phyloP scores from a whole-genome alignment of 164 flowering plant species.

The Litsea cubeba region DNA sequence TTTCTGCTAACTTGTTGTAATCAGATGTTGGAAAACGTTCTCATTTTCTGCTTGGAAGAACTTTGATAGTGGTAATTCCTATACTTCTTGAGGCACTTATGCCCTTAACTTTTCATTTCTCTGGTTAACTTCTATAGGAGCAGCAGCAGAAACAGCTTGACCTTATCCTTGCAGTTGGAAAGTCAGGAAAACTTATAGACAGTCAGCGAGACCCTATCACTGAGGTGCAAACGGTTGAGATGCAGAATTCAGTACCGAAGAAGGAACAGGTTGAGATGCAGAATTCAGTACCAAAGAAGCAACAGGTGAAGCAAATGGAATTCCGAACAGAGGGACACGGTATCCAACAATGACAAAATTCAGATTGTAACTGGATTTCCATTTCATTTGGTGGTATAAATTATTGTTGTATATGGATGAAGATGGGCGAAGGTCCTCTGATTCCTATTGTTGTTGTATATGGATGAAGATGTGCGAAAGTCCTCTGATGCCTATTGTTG shows the following conservation, averaged over 20 bases:
- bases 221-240: constrained; percentile 12
- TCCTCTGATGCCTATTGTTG: not conserved
- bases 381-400: not conserved
- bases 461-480: not conserved
- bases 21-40: not conserved
- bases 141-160: constrained; percentile 86
- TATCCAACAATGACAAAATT: constrained; percentile 5
- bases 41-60: no score
- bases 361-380: not conserved
- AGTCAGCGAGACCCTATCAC: constrained; percentile 22
- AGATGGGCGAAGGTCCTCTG: not conserved
- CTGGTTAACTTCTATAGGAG: constrained; percentile 35
- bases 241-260: constrained; percentile 11
- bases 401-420: not conserved
- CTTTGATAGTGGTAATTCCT: no score
- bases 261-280: constrained; percentile 12
- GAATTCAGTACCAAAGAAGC: constrained; percentile 16
- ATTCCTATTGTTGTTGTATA: not conserved
- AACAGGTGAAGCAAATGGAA: constrained; percentile 20
- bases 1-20: not conserved
- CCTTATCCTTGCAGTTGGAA: constrained; percentile 68
- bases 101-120: not conserved
- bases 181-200: constrained; percentile 47
- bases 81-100: not conserved
- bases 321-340: constrained; percentile 2